Evolutionary conservation across 208 protist genomes (phyloP).

Genomic region (Crithidia thermophila): DNA sequence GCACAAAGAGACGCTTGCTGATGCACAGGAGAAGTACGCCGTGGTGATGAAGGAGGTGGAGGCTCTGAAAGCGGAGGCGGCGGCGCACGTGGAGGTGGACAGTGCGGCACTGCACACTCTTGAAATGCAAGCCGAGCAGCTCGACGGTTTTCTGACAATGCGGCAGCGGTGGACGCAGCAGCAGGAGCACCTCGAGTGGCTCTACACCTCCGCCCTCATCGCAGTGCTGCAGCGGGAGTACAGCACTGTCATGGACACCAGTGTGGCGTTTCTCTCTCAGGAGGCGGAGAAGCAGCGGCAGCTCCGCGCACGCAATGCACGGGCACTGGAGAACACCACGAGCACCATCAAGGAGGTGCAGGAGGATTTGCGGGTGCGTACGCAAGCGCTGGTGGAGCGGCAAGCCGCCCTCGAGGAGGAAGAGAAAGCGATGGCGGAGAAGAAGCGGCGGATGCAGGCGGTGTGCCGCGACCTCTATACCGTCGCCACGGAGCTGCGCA

Average conservation of each 20-base stretch:
- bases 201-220: conserved; percentile 22
- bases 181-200: conserved; percentile 11
- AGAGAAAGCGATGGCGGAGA: conserved; percentile 20
- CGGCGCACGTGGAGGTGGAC: too few species aligned
- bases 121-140: neutral
- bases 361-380: conserved; percentile 36
- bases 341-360: conserved; percentile 56
- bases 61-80: neutral
- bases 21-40: neutral
- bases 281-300: conserved; percentile 34
- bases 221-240: conserved; percentile 18
- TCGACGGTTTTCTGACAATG: neutral
- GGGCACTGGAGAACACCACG: conserved; percentile 57
- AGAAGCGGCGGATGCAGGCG: conserved; percentile 12
- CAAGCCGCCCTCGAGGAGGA: conserved; percentile 21
- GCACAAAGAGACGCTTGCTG: conserved; percentile 9
- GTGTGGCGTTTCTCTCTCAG: neutral
- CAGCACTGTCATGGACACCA: neutral
- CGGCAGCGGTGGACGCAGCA: conserved; percentile 19
- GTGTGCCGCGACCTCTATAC: conserved; percentile 38
- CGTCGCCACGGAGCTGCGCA: conserved; percentile 38
- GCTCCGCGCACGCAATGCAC: conserved; percentile 36
- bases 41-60: neutral
- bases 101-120: too few species aligned
- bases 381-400: conserved; percentile 21